Evolutionary conservation across 495 filamentous ascomycete species (phyloP).

Genomic region (Bathelium albidoporum): DNA sequence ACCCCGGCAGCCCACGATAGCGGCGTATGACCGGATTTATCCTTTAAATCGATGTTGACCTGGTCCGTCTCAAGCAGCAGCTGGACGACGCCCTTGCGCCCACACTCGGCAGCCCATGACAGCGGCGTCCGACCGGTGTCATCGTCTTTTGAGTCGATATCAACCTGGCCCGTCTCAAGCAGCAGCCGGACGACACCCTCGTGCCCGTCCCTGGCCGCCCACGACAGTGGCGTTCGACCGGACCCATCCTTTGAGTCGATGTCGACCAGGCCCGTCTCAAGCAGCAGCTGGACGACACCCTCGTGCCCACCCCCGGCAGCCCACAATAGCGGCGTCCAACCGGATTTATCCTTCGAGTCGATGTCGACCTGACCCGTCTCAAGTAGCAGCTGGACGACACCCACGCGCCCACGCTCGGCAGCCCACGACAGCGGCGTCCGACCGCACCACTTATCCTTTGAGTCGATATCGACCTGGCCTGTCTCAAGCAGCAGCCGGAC

Average conservation of each 20-base stretch:
- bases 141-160: neutral
- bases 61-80: conserved; percentile 13
- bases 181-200: conserved; percentile 1
- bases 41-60: neutral
- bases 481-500: neutral
- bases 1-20: conserved; percentile 21
- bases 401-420: conserved; percentile 11
- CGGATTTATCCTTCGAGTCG: neutral
- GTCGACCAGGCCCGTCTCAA: neutral
- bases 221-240: neutral
- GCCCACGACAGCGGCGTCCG: conserved; percentile 1
- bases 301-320: no score
- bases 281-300: conserved; percentile 4
- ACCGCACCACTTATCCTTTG: neutral
- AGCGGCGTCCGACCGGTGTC: conserved; percentile 3
- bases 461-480: neutral
- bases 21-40: conserved; percentile 14
- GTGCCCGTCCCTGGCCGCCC: neutral
- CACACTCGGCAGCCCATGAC: conserved; percentile 7
- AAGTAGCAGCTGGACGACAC: conserved; percentile 17
- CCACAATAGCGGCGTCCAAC: conserved; percentile 2
- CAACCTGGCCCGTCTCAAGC: neutral
- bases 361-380: conserved; percentile 6
- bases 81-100: conserved; percentile 17
- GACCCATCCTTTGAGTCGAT: neutral